A percentile compares a stretch with the other conserved stretches of the same genome.
phyloP scores from a whole-genome alignment of 2,329 filamentous ascomycete species.

The Ophiostoma populinum region DNA sequence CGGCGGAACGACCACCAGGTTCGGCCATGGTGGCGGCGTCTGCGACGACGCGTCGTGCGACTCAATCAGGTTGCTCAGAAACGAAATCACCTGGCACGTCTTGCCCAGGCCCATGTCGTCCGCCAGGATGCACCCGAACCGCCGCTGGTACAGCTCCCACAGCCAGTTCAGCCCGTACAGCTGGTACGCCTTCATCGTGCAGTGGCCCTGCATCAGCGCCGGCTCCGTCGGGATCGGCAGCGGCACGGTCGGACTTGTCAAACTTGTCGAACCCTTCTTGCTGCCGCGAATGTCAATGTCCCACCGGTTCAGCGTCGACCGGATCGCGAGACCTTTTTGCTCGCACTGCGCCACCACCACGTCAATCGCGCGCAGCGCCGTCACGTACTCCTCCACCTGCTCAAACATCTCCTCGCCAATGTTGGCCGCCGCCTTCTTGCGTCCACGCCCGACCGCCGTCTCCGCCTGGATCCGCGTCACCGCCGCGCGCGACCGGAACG shows the following conservation, averaged over 20 bases:
- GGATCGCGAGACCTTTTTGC: constrained; percentile 42
- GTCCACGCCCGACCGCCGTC: constrained; percentile 14
- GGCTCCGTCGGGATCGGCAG: constrained; percentile 47
- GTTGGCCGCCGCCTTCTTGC: constrained; percentile 28
- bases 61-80: constrained; percentile 69
- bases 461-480: constrained; percentile 46
- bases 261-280: constrained; percentile 11
- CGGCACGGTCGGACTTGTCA: constrained; percentile 11
- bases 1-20: constrained; percentile 79
- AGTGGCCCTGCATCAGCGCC: constrained; percentile 54
- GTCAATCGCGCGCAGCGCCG: constrained; percentile 69
- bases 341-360: constrained; percentile 64
- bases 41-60: constrained; percentile 24
- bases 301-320: constrained; percentile 28
- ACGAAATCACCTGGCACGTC: constrained; percentile 89
- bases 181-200: constrained; percentile 82
- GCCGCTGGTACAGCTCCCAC: constrained; percentile 60
- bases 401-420: constrained; percentile 36
- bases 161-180: constrained; percentile 93
- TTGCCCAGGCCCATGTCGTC: constrained; percentile 97
- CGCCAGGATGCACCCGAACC: constrained; percentile 76
- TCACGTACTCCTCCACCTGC: constrained; percentile 51
- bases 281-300: constrained; percentile 30
- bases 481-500: constrained; percentile 49
- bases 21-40: constrained; percentile 39